Evolutionary conservation across 2,329 filamentous ascomycete genomes (phyloP), one percentile per base, ranked within the genome.

Genomic region (Aspergillus pseudotamarii): DNA sequence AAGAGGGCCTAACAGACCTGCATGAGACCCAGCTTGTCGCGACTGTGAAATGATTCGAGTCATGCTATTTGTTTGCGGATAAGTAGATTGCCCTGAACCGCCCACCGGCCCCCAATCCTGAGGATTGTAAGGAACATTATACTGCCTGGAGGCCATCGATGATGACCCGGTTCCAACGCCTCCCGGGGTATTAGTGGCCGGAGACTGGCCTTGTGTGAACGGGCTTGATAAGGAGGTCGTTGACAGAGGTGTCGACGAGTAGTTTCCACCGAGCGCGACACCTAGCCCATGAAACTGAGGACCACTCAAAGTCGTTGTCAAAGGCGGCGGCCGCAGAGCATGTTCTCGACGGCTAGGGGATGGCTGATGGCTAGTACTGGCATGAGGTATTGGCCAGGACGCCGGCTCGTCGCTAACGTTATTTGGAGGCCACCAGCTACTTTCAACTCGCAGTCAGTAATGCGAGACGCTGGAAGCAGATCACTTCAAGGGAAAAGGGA

Each of bases 91-190:
- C 36, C 70, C 70, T 46, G 65, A 58, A 41, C 71, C 71, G 21
- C 74, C 73, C 50, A 80, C 75, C 23, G 78, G 77, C 1, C 77
- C 80, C 82, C 82, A 84, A 73, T 83, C 79, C 64, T 80, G 80
- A 41, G 82, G 82, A 66, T 84, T 82, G 65, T 84, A 84, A 10
- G 79, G 76, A 28, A 78, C 75, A 69, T 72, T 81, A 65, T 81
- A 82, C 53, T 78, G 74, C 65, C 81, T 78, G 53, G 76, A 74
- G n/a, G 78, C 72, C 79, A 82, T 80, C 30, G 80, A 78, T 59
- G 80, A 78, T 12, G 75, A 71, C 23, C 74, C 78, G 59, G 76
- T 72, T 12, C 76, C 73, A 60, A 73, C 70, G 32, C 74, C 74
- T 9, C 71, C 72, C 5, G 80, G 77, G 26, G 80, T 77, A 41